A percentile compares a stretch with the other conserved stretches of the same genome.
phyloP scores from a whole-genome alignment of 2,329 filamentous ascomycete genomes.

The Penicillium sp. region DNA sequence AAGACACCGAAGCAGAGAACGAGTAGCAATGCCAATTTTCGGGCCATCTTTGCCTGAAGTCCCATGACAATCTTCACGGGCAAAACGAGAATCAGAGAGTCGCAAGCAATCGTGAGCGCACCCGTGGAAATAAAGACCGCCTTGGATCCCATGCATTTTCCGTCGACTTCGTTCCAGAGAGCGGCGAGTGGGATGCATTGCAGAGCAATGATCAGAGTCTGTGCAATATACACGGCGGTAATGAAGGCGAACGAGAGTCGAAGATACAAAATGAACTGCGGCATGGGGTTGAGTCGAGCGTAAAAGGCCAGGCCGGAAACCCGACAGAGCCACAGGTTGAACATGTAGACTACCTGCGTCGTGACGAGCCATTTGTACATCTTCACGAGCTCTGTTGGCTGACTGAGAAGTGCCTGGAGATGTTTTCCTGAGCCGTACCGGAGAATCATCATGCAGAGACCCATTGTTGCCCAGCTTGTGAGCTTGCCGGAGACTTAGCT shows the following conservation, averaged over 20 bases:
- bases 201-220: conserved; percentile 16
- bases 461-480: conserved; percentile 5
- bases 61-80: conserved; percentile 15
- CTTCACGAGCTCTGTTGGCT: conserved; percentile 4
- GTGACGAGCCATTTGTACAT: conserved; percentile 19
- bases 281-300: conserved; percentile 17
- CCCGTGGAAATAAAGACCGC: conserved; percentile 13
- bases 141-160: conserved; percentile 12
- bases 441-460: conserved; percentile 9
- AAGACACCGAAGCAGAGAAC: background rate
- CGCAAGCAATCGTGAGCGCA: conserved; percentile 14
- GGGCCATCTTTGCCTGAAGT: conserved; percentile 9
- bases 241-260: conserved; percentile 12
- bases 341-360: conserved; percentile 16
- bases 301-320: conserved; percentile 18
- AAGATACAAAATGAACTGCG: conserved; percentile 2
- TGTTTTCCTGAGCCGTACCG: conserved; percentile 14
- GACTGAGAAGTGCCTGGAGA: conserved; percentile 5
- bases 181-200: conserved; percentile 18
- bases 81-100: conserved; percentile 15
- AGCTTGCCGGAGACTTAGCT: background rate
- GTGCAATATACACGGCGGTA: conserved; percentile 12
- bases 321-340: conserved; percentile 15
- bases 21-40: conserved; percentile 6
- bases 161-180: conserved; percentile 8